A percentile compares a stretch with the other conserved stretches of the same genome.
Evolutionary conservation across 352 stramenopile genomes (phyloP).

Genomic region (Pythium aphanidermatum): DNA sequence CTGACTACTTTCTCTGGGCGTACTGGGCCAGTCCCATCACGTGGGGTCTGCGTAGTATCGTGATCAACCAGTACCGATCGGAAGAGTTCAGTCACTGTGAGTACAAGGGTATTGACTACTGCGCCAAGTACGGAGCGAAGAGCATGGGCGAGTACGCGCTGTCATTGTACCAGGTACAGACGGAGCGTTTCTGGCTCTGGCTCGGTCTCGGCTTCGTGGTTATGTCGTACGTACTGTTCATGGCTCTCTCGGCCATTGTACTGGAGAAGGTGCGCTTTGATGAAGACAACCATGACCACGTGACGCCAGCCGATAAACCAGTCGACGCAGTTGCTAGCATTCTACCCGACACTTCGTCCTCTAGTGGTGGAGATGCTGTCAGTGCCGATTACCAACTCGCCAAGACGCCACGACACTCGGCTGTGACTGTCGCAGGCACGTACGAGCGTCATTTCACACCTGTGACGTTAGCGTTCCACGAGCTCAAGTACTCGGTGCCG

Average conservation of each 20-base stretch:
- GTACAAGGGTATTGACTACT: constrained; percentile 30
- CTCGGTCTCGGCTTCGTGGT: constrained; percentile 16
- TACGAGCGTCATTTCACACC: constrained; percentile 12
- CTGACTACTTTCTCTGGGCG: constrained; percentile 32
- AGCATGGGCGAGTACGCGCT: constrained; percentile 31
- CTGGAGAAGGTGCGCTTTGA: constrained; percentile 13
- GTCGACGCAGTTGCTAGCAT: too few relatives aligned
- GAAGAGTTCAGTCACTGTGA: constrained; percentile 19
- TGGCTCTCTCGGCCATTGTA: constrained; percentile 7
- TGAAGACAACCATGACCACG: background rate
- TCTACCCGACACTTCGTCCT: too few relatives aligned
- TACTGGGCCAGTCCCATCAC: constrained; percentile 50
- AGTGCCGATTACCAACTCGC: constrained; percentile 8
- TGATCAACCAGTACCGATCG: constrained; percentile 30
- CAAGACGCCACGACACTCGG: constrained; percentile 1
- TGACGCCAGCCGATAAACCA: background rate
- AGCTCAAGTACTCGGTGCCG: constrained; percentile 34
- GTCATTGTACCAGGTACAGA: constrained; percentile 22
- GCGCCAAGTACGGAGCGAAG: constrained; percentile 12
- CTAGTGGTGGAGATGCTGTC: too few relatives aligned
- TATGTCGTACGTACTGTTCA: constrained; percentile 11
- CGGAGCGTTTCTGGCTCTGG: constrained; percentile 24
- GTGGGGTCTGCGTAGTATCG: constrained; percentile 32
- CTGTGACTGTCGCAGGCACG: constrained; percentile 5
- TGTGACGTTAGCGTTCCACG: constrained; percentile 25